Evolutionary conservation across 2,329 filamentous ascomycete genomes (phyloP).

Genomic region (Dactylellina haptotyla): DNA sequence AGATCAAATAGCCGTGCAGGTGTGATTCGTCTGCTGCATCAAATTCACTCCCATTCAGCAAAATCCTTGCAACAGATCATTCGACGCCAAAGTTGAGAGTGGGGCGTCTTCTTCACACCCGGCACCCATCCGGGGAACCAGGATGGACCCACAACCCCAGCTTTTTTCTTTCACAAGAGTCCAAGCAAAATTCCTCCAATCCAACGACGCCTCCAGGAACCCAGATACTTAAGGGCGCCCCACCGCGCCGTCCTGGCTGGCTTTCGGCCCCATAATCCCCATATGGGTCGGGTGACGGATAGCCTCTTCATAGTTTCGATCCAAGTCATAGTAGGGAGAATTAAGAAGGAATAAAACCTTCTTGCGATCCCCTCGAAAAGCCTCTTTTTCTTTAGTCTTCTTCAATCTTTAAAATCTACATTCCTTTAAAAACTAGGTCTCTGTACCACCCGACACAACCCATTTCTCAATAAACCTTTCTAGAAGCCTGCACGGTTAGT

Average conservation of each 20-base stretch:
- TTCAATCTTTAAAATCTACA: conserved; percentile 21
- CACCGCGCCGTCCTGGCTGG: conserved; percentile 4
- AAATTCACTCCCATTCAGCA: conserved; percentile 24
- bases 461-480: background rate
- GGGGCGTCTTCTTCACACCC: conserved; percentile 14
- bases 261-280: conserved; percentile 42
- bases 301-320: conserved; percentile 4
- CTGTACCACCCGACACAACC: background rate
- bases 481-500: background rate
- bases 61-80: conserved; percentile 44
- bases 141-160: conserved; percentile 32
- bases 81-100: conserved; percentile 10
- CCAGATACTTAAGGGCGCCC: conserved; percentile 7
- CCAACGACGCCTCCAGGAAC: conserved; percentile 2
- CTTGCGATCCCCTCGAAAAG: conserved; percentile 3
- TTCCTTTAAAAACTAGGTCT: background rate
- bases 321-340: conserved; percentile 3
- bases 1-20: conserved; percentile 23
- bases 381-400: conserved; percentile 2
- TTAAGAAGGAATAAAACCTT: conserved; percentile 29
- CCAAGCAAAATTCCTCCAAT: conserved; percentile 48
- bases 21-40: conserved; percentile 42
- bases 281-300: conserved; percentile 18
- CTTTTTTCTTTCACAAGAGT: conserved; percentile 14
- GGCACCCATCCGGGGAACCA: conserved; percentile 18